phyloP scores from a whole-genome alignment of 2,329 filamentous ascomycete genomes.

The Penicillium rolfsii region DNA sequence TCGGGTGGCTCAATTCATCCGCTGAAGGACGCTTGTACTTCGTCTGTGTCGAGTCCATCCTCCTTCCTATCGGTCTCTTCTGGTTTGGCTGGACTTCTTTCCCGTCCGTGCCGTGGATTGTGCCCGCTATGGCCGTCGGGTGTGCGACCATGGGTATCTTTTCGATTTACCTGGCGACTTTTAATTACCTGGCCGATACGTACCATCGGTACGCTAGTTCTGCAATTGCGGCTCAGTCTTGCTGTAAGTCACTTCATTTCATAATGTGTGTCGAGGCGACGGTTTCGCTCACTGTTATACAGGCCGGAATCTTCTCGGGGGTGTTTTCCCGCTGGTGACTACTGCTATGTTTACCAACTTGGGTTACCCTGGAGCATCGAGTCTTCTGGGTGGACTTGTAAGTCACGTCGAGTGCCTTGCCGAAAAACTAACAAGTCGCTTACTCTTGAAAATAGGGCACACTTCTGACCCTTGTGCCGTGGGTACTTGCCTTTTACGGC shows the following conservation, averaged over 20 bases:
- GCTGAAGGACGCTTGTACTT: conserved; percentile 85
- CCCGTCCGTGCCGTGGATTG: conserved; percentile 69
- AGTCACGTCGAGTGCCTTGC: conserved; percentile 20
- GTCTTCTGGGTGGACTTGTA: conserved; percentile 74
- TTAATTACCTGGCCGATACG: conserved; percentile 89
- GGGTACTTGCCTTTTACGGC: conserved; percentile 80
- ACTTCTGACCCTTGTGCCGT: conserved; percentile 77
- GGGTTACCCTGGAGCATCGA: conserved; percentile 71
- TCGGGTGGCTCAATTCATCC: conserved; percentile 51
- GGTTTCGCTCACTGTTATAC: neutral
- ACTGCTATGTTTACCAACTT: conserved; percentile 72
- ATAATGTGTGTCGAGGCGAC: neutral
- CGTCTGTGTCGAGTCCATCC: conserved; percentile 71
- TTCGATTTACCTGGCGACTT: conserved; percentile 81
- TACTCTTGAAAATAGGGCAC: conserved; percentile 45
- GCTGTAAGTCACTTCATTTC: conserved; percentile 54
- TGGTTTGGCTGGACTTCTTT: conserved; percentile 76
- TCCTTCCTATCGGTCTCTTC: conserved; percentile 80
- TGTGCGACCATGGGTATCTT: conserved; percentile 85
- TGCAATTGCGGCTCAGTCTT: conserved; percentile 82
- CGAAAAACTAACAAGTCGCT: neutral
- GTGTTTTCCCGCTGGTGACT: conserved; percentile 78
- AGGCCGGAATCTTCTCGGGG: conserved; percentile 76
- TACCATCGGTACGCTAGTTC: conserved; percentile 85
- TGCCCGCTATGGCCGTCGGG: conserved; percentile 69